These are phyloP conservation scores for Calonectria hongkongensis DNA, from an alignment of 2,329 filamentous ascomycete species.

Conservation along the genomic window DNA sequence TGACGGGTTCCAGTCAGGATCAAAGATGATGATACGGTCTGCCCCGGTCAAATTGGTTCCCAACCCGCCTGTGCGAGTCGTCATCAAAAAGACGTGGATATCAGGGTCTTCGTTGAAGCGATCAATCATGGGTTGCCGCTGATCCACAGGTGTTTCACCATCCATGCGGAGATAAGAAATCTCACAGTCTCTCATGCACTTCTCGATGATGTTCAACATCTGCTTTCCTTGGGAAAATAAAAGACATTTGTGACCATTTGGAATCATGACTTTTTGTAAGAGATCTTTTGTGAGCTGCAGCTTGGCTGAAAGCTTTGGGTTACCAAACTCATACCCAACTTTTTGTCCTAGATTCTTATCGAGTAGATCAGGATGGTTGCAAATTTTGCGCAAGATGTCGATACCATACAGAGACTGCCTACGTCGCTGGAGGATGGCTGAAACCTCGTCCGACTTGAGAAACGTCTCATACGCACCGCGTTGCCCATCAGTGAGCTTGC, in stretches of 20 bases:
- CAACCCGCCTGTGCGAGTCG: constrained; percentile 95
- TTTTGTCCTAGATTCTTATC: constrained; percentile 76
- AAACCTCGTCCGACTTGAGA: constrained; percentile 88
- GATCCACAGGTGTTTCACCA: constrained; percentile 90
- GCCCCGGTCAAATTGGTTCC: constrained; percentile 97
- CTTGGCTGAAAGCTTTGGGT: constrained; percentile 88
- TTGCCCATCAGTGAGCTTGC: constrained; percentile 88
- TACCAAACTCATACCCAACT: constrained; percentile 85
- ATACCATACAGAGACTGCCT: constrained; percentile 91
- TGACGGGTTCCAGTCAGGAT: constrained; percentile 99
- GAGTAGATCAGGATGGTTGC: constrained; percentile 94
- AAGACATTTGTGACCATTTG: constrained; percentile 92
- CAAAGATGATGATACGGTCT: constrained; percentile 97
- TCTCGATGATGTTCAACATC: constrained; percentile 96
- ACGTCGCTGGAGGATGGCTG: constrained; percentile 84
- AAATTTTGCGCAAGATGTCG: constrained; percentile 94
- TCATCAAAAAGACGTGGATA: constrained; percentile 92
- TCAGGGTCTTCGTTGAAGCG: constrained; percentile 89
- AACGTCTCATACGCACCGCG: constrained; percentile 88
- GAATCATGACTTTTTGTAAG: constrained; percentile 88
- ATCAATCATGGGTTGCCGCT: constrained; percentile 92
- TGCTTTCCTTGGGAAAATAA: constrained; percentile 95
- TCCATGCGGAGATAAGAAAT: constrained; percentile 94
- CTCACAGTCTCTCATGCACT: constrained; percentile 82
- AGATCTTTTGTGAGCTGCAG: constrained; percentile 95